These are phyloP conservation scores for Salvia rosmarinus DNA, from an alignment of 257 asterid species.

Conservation along the genomic window DNA sequence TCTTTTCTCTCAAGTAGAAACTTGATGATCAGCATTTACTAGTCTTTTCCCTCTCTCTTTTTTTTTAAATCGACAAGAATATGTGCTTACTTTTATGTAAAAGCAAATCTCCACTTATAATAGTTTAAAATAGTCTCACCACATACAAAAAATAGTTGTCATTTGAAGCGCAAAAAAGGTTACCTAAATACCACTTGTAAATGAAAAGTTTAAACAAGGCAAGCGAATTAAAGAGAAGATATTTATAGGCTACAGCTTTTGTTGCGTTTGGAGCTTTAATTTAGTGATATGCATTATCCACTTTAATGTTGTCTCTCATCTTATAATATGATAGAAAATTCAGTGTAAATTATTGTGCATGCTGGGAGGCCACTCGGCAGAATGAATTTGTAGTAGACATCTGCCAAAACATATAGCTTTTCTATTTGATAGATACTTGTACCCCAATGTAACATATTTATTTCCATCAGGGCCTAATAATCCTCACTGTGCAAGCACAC, in stretches of 20 bases:
- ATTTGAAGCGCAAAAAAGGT: neutral
- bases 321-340: too few relatives aligned
- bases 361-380: too few relatives aligned
- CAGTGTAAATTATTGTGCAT: too few relatives aligned
- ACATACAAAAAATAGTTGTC: conserved; percentile 14
- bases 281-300: neutral
- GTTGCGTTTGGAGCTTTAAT: neutral
- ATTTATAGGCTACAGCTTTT: neutral
- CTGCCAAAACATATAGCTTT: too few relatives aligned
- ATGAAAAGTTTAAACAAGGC: neutral
- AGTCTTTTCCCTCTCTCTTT: neutral
- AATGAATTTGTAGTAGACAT: too few relatives aligned
- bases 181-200: neutral
- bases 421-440: too few relatives aligned
- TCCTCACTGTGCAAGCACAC: conserved; percentile 78
- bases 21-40: conserved; percentile 18
- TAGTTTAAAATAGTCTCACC: conserved; percentile 1
- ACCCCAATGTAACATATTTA: neutral
- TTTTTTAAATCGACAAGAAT: neutral
- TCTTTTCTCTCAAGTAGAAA: neutral
- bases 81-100: conserved; percentile 20
- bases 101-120: conserved; percentile 29
- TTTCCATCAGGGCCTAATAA: conserved; percentile 60
- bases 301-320: too few relatives aligned
- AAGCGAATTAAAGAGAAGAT: neutral